These are phyloP conservation scores for Terfezia claveryi DNA, from an alignment of 495 filamentous ascomycete genomes.

Conservation along the genomic window DNA sequence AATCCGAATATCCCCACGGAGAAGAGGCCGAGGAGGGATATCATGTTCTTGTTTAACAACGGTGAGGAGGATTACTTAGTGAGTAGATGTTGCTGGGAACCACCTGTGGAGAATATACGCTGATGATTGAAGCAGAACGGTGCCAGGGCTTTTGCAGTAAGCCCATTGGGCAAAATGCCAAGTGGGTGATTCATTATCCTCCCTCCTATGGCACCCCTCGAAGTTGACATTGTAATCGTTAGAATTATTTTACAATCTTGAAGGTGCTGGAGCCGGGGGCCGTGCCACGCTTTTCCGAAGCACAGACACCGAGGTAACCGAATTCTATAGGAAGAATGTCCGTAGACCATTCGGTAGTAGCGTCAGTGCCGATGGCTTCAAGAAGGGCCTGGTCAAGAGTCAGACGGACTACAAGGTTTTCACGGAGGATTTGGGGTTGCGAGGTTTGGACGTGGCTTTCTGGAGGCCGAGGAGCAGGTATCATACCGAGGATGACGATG, in stretches of 20 bases:
- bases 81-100: background rate
- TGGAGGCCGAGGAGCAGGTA: constrained; percentile 67
- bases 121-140: constrained; percentile 33
- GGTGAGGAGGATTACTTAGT: constrained; percentile 77
- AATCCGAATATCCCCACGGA: constrained; percentile 26
- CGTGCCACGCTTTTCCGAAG: constrained; percentile 68
- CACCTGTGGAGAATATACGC: background rate
- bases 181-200: constrained; percentile 4
- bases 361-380: constrained; percentile 62
- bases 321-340: constrained; percentile 40
- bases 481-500: constrained; percentile 79
- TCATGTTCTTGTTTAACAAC: constrained; percentile 81
- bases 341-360: constrained; percentile 66
- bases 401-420: constrained; percentile 84
- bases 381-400: constrained; percentile 42
- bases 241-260: constrained; percentile 78
- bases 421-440: constrained; percentile 52
- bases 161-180: constrained; percentile 38
- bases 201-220: background rate
- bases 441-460: constrained; percentile 84
- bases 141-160: constrained; percentile 61
- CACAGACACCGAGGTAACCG: constrained; percentile 71
- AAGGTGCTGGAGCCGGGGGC: constrained; percentile 86
- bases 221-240: constrained; percentile 27
- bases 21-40: constrained; percentile 54